A percentile compares a stretch with the other conserved stretches of the same genome.
These are phyloP conservation scores for Dactylellina leptospora DNA, from an alignment of 2,329 filamentous ascomycete species.

Conservation along the genomic window DNA sequence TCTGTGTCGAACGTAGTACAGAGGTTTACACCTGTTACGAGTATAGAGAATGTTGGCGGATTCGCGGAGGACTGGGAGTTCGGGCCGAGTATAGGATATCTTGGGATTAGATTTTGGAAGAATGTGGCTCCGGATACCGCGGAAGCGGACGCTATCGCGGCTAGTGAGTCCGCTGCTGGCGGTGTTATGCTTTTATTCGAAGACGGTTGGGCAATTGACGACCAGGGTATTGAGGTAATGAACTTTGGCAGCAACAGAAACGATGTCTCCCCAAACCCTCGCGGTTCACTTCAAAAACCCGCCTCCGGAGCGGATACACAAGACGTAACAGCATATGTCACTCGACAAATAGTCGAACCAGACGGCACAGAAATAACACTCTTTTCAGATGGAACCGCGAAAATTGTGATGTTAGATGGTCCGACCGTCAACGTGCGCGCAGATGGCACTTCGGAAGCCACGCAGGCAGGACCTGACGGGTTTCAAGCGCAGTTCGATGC, in stretches of 20 bases:
- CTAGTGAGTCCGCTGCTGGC: not conserved
- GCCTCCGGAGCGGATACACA: too few relatives aligned
- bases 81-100: not conserved
- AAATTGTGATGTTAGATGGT: not conserved
- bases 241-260: too few relatives aligned
- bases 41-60: not conserved
- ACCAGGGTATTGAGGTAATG: not conserved
- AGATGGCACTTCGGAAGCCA: constrained; percentile 7
- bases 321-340: too few relatives aligned
- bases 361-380: constrained; percentile 8
- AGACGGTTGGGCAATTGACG: constrained; percentile 15
- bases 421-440: not conserved
- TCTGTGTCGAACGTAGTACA: not conserved
- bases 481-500: constrained; percentile 10
- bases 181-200: constrained; percentile 4
- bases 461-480: constrained; percentile 1
- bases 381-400: constrained; percentile 11
- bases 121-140: constrained; percentile 3
- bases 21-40: not conserved
- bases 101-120: constrained; percentile 6
- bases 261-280: too few relatives aligned
- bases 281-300: too few relatives aligned
- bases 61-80: not conserved
- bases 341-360: not conserved
- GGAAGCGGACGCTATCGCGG: not conserved